Conservation (phyloP, 768 basidiomycete species). For the Boletus subcaerulescens region DNA sequence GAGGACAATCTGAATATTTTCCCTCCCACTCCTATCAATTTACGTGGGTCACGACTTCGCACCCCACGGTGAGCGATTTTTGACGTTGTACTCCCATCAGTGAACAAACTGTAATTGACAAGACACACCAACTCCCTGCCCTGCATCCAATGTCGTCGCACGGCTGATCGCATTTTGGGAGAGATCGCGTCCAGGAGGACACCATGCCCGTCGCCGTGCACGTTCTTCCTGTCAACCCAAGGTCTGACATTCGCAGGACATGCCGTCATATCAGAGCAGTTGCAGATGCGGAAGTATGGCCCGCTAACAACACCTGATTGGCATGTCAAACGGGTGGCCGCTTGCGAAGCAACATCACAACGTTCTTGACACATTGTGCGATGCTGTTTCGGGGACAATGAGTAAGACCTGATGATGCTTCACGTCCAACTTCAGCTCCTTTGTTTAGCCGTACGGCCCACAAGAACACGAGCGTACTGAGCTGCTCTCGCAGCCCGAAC, state of each 20-base stretch:
- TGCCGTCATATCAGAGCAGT: neutral
- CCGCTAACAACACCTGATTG: neutral
- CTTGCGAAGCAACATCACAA: neutral
- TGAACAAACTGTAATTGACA: neutral
- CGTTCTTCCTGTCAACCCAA: neutral
- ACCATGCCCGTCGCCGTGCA: neutral
- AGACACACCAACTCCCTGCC: neutral
- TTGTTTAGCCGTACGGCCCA: neutral
- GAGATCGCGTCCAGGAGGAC: neutral
- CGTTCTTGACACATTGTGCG: neutral
- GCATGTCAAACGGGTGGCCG: neutral
- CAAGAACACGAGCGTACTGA: neutral
- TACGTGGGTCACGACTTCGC: neutral
- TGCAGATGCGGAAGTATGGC: neutral
- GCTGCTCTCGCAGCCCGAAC: no score
- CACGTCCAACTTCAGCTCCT: neutral
- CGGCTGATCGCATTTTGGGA: neutral
- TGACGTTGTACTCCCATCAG: neutral
- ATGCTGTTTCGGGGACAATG: neutral
- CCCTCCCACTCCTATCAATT: neutral
- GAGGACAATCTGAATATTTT: neutral
- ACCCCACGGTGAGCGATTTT: conserved; percentile 1
- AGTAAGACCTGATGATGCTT: neutral
- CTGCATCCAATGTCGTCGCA: neutral
- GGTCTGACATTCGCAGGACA: neutral